phyloP scores from a whole-genome alignment of 495 filamentous ascomycete genomes.

The Penicillium bovifimosum region DNA sequence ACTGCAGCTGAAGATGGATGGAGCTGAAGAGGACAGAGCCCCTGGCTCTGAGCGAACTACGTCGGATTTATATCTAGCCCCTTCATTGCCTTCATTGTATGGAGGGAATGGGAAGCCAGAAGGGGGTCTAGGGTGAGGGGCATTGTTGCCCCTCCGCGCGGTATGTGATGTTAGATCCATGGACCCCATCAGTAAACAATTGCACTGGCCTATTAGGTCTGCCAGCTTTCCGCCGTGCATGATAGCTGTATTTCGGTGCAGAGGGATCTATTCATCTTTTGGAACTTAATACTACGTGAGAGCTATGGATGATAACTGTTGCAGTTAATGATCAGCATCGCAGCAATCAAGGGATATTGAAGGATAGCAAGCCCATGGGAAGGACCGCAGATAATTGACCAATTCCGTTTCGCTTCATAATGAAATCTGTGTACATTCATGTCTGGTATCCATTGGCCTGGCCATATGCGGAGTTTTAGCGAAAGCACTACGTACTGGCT shows the following conservation, averaged over 20 bases:
- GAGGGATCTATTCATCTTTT: background rate
- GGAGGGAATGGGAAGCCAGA: background rate
- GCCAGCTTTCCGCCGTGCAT: background rate
- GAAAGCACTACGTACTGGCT: too few species aligned
- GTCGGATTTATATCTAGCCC: slow-evolving; percentile 16
- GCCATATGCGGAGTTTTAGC: too few species aligned
- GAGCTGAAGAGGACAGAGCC: background rate
- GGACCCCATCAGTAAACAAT: background rate
- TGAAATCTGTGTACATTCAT: background rate
- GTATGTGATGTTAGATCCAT: slow-evolving; percentile 10
- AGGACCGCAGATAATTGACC: background rate
- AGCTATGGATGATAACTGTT: background rate
- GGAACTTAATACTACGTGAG: background rate
- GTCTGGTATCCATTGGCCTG: background rate
- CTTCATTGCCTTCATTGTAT: background rate
- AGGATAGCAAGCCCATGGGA: background rate
- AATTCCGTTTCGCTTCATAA: background rate
- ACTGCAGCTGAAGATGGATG: background rate
- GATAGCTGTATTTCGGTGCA: background rate
- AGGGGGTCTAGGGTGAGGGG: slow-evolving; percentile 5
- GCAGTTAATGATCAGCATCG: background rate
- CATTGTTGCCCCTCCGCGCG: slow-evolving; percentile 1
- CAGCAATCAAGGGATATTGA: slow-evolving; percentile 8
- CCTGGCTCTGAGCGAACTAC: background rate
- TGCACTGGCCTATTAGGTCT: background rate